Conservation (phyloP, 2,329 filamentous ascomycete species). For the Penicillium sp. region DNA sequence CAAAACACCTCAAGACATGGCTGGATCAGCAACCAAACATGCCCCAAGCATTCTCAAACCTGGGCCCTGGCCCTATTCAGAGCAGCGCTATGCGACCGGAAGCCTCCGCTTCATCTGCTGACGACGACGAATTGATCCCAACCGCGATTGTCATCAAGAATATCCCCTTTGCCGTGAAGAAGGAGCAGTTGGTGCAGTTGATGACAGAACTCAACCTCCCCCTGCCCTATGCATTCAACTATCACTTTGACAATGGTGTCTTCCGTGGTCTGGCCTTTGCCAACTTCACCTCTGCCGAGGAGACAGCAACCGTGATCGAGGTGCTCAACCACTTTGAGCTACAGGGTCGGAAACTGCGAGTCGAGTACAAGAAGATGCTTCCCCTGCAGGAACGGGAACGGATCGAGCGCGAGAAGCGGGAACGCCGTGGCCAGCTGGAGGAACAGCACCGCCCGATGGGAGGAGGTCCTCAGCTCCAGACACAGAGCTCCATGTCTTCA, state of each 20-base stretch:
- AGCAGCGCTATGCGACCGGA: constrained; percentile 44
- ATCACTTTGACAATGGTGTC: constrained; percentile 97
- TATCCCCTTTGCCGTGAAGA: constrained; percentile 96
- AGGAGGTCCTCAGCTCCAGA: constrained; percentile 63
- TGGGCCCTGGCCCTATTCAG: constrained; percentile 43
- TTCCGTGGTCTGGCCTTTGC: constrained; percentile 95
- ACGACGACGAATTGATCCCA: constrained; percentile 82
- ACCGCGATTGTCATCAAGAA: constrained; percentile 99
- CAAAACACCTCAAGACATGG: constrained; percentile 55
- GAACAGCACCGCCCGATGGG: constrained; percentile 84
- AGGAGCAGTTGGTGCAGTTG: constrained; percentile 85
- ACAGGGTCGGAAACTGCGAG: constrained; percentile 86
- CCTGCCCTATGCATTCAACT: constrained; percentile 97
- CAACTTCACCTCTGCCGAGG: constrained; percentile 94
- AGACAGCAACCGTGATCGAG: constrained; percentile 89
- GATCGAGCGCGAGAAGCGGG: constrained; percentile 94
- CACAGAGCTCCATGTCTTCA: constrained; percentile 82
- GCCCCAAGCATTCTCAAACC: constrained; percentile 46
- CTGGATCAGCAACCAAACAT: constrained; percentile 56
- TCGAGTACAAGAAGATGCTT: constrained; percentile 99
- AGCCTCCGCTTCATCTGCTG: constrained; percentile 39
- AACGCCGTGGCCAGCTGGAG: constrained; percentile 91
- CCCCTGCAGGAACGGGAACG: constrained; percentile 90
- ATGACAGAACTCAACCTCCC: constrained; percentile 95
- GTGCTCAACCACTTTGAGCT: constrained; percentile 94